Conservation (phyloP, 495 filamentous ascomycete species). For the Chlorociboria aeruginascens region DNA sequence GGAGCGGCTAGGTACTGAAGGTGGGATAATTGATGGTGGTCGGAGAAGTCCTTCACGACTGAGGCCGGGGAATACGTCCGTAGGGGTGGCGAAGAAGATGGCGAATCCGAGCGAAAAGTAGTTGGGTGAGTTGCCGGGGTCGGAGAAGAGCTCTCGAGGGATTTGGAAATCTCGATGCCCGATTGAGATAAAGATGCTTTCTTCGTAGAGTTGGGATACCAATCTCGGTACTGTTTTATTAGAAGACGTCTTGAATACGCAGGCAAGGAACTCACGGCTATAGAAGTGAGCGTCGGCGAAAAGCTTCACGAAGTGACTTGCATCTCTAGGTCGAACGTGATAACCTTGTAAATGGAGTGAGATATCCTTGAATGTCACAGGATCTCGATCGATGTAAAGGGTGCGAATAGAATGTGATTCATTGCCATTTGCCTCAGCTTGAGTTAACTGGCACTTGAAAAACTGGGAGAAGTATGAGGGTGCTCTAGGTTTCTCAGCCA, state of each 20-base stretch:
- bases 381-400: slow-evolving; percentile 93
- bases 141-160: slow-evolving; percentile 74
- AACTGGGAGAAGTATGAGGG: slow-evolving; percentile 96
- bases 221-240: slow-evolving; percentile 60
- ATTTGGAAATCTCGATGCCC: slow-evolving; percentile 80
- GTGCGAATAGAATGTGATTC: slow-evolving; percentile 43
- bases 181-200: slow-evolving; percentile 83
- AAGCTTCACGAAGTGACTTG: slow-evolving; percentile 75
- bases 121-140: slow-evolving; percentile 80
- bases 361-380: slow-evolving; percentile 79
- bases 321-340: slow-evolving; percentile 71
- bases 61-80: slow-evolving; percentile 78
- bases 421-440: slow-evolving; percentile 36
- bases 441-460: slow-evolving; percentile 72
- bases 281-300: slow-evolving; percentile 98
- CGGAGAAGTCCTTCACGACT: slow-evolving; percentile 71
- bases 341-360: slow-evolving; percentile 90
- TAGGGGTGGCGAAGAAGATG: slow-evolving; percentile 71
- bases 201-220: slow-evolving; percentile 87
- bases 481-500: slow-evolving; percentile 56
- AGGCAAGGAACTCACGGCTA: slow-evolving; percentile 40
- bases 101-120: slow-evolving; percentile 92
- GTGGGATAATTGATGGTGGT: slow-evolving; percentile 76
- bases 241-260: neutral
- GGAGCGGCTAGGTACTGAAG: slow-evolving; percentile 66